Percentiles rank a stretch among this genome's conserved stretches.
Conservation (phyloP, 441 rosid species). For the Viola pubescens region DNA sequence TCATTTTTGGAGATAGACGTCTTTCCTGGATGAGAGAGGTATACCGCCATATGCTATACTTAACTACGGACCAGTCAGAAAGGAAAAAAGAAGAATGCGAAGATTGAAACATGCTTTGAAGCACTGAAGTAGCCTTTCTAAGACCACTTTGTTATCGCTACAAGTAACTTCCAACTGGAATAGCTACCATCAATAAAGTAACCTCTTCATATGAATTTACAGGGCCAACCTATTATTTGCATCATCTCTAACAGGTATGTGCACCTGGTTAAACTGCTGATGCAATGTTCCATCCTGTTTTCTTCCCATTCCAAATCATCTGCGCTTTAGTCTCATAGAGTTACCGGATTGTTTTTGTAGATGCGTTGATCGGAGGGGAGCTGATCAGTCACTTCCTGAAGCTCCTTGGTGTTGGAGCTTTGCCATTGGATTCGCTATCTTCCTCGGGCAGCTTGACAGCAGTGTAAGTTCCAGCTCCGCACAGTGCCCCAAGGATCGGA, state of each 20-base stretch:
- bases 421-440: conserved; percentile 27
- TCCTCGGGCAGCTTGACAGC: conserved; percentile 70
- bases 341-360: conserved; percentile 4
- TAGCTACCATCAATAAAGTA: not conserved
- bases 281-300: not conserved
- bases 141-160: not conserved
- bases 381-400: conserved; percentile 33
- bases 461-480: conserved; percentile 72
- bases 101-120: conserved; percentile 1
- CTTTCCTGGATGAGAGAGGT: too few species aligned
- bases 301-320: not conserved
- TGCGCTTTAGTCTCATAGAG: conserved; percentile 1
- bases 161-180: not conserved
- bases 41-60: not conserved
- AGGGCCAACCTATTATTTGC: not conserved
- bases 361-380: not conserved
- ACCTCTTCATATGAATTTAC: not conserved
- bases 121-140: not conserved
- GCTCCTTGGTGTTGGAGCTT: conserved; percentile 27
- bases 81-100: not conserved
- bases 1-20: too few species aligned
- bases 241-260: too few species aligned
- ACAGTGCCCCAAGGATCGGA: conserved; percentile 61
- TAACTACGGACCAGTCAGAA: not conserved
- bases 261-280: too few species aligned